A percentile compares a stretch with the other conserved stretches of the same genome.
Conservation (phyloP, 1,284 basidiomycete genomes). For the Tylopilus sp. region DNA sequence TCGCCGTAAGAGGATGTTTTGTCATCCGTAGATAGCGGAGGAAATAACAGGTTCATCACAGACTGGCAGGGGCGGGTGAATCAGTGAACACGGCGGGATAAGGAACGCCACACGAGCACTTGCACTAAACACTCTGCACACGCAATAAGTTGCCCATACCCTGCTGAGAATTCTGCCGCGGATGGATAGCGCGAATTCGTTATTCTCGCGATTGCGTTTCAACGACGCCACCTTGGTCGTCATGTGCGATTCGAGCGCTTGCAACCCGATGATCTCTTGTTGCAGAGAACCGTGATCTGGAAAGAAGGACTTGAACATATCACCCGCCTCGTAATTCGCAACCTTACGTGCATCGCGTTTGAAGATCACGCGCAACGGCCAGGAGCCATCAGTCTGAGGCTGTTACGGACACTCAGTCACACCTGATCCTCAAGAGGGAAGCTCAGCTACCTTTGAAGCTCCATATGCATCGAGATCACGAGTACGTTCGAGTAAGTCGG, state of each 20-base stretch:
- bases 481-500: constrained; percentile 30
- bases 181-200: constrained; percentile 51
- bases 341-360: constrained; percentile 33
- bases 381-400: constrained; percentile 26
- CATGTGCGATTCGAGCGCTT: constrained; percentile 69
- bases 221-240: constrained; percentile 49
- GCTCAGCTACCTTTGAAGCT: constrained; percentile 24
- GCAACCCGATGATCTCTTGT: constrained; percentile 60
- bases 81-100: constrained; percentile 14
- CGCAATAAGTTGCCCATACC: constrained; percentile 64
- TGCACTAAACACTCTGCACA: constrained; percentile 59
- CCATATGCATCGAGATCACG: constrained; percentile 25
- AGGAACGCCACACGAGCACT: constrained; percentile 30
- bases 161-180: constrained; percentile 48
- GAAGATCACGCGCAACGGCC: constrained; percentile 29
- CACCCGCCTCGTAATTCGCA: neutral
- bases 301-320: constrained; percentile 7
- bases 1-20: constrained; percentile 49
- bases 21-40: constrained; percentile 38
- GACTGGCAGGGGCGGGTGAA: constrained; percentile 39
- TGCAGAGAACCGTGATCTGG: constrained; percentile 28
- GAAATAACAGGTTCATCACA: constrained; percentile 50
- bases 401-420: constrained; percentile 17
- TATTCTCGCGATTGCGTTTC: constrained; percentile 44
- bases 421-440: constrained; percentile 1